phyloP scores from a whole-genome alignment of 352 stramenopile genomes.

The Elongisporangium anandrum region DNA sequence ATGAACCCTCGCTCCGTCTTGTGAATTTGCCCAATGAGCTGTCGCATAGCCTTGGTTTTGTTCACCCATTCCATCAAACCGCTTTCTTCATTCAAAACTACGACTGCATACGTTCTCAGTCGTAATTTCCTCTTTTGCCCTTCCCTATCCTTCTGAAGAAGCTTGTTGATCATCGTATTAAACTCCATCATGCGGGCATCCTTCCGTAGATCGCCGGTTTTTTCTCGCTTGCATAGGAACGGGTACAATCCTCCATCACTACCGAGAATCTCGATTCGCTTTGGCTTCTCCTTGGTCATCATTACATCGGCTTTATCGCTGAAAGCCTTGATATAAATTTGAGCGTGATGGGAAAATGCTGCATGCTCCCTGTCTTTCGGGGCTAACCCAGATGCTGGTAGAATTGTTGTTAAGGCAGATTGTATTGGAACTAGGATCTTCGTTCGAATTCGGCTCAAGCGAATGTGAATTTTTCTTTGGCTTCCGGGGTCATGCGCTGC shows the following conservation, averaged over 20 bases:
- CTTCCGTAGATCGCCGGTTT: constrained; percentile 98
- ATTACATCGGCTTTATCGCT: constrained; percentile 94
- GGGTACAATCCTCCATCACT: constrained; percentile 74
- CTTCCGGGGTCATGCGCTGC: constrained; percentile 85
- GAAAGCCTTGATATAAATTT: constrained; percentile 88
- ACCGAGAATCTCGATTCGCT: constrained; percentile 92
- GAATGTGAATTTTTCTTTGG: constrained; percentile 80
- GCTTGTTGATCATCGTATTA: constrained; percentile 98
- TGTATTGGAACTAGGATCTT: constrained; percentile 82
- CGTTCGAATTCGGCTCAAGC: constrained; percentile 59
- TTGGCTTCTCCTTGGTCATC: constrained; percentile 98
- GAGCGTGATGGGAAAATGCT: constrained; percentile 56
- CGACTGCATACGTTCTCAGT: constrained; percentile 98
- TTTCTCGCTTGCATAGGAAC: constrained; percentile 97
- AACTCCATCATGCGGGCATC: constrained; percentile 99
- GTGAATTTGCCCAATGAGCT: constrained; percentile 84
- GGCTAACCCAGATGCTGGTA: constrained; percentile 61
- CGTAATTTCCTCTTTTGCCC: constrained; percentile 89
- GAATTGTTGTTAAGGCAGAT: constrained; percentile 62
- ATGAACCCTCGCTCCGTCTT: constrained; percentile 85
- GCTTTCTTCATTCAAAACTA: constrained; percentile 99
- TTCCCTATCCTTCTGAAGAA: constrained; percentile 92
- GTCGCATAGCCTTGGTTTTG: constrained; percentile 93
- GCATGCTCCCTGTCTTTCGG: constrained; percentile 42
- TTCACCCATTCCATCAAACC: constrained; percentile 99